phyloP scores from a whole-genome alignment of 73 alveolate genomes.

The Uronychia binucleata region DNA sequence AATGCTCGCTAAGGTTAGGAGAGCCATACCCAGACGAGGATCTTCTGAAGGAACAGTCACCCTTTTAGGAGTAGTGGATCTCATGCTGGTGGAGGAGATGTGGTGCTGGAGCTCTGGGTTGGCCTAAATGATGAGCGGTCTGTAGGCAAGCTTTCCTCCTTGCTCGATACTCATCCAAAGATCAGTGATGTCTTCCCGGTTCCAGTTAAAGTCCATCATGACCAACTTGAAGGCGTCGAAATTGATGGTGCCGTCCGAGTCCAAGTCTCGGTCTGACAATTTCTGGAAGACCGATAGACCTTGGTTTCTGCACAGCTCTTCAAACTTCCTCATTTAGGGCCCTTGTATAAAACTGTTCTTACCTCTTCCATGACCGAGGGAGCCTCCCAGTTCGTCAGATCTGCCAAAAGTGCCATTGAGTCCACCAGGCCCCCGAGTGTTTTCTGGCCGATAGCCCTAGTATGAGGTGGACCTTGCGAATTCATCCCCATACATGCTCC shows the following conservation, averaged over 20 bases:
- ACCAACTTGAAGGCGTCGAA: neutral
- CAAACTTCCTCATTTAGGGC: neutral
- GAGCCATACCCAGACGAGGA: neutral
- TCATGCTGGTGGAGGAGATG: neutral
- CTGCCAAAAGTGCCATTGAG: neutral
- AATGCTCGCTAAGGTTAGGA: neutral
- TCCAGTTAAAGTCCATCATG: neutral
- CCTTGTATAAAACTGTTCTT: neutral
- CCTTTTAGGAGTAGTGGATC: neutral
- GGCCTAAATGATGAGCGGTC: neutral
- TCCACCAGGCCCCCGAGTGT: neutral
- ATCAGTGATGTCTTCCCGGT: neutral
- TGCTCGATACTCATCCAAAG: neutral
- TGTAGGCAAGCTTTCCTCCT: neutral
- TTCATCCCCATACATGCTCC: neutral
- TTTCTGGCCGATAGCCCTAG: neutral
- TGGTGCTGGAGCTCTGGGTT: neutral
- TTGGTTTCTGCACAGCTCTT: neutral
- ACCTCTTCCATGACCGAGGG: neutral
- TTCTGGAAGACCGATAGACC: neutral
- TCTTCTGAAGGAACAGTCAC: neutral
- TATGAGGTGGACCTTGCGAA: neutral
- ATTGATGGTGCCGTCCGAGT: neutral
- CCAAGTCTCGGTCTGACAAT: neutral
- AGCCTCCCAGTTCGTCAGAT: neutral